Percentiles rank a stretch among this genome's conserved stretches.
Evolutionary conservation across 2,329 filamentous ascomycete species (phyloP).

Genomic region (Penicillium sp.): DNA sequence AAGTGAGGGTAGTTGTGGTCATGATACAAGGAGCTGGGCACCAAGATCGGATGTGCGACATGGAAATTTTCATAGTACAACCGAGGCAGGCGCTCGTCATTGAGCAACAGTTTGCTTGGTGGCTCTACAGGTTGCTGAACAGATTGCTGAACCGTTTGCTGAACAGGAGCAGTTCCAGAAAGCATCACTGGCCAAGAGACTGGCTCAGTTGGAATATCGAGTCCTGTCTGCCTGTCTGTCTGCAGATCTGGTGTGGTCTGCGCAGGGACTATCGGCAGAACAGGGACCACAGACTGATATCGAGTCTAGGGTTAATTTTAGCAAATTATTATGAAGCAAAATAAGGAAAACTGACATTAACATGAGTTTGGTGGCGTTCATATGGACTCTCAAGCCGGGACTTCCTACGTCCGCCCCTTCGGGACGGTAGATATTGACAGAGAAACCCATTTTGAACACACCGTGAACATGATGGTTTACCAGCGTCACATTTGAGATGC

Average conservation of each 20-base stretch:
- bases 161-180: conserved; percentile 14
- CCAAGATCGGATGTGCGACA: conserved; percentile 53
- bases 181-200: conserved; percentile 24
- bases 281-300: conserved; percentile 9
- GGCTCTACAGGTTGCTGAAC: conserved; percentile 16
- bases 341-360: conserved; percentile 10
- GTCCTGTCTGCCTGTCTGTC: conserved; percentile 10
- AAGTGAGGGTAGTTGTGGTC: conserved; percentile 44
- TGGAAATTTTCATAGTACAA: conserved; percentile 56
- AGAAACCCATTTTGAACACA: conserved; percentile 58
- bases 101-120: conserved; percentile 14
- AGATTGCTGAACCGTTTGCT: conserved; percentile 13
- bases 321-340: not conserved
- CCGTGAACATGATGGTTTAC: conserved; percentile 62
- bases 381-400: conserved; percentile 22
- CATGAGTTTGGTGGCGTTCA: conserved; percentile 6
- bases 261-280: conserved; percentile 7
- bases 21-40: conserved; percentile 44
- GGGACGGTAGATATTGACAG: conserved; percentile 70
- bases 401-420: conserved; percentile 55
- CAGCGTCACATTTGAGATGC: conserved; percentile 72
- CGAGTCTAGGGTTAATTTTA: conserved; percentile 2
- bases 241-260: conserved; percentile 21
- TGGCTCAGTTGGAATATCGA: conserved; percentile 19
- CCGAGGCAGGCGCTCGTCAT: conserved; percentile 40